phyloP scores from a whole-genome alignment of 495 filamentous ascomycete genomes.

The Trichoderma parareesei region DNA sequence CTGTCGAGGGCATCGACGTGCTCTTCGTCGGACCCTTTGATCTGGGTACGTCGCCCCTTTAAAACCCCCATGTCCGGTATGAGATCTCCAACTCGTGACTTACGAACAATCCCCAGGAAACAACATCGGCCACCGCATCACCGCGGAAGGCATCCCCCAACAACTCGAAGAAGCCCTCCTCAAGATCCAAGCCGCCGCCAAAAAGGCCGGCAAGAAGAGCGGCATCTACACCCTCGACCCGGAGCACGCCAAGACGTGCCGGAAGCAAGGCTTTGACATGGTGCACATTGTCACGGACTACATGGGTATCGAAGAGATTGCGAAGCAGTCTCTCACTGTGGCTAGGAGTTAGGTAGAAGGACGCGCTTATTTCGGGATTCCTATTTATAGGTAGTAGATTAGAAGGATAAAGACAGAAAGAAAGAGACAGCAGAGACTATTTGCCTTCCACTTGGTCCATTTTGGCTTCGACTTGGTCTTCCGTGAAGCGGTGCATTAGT shows the following conservation, averaged over 20 bases:
- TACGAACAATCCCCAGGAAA: constrained; percentile 31
- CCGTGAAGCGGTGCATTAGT: constrained; percentile 76
- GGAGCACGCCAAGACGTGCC: constrained; percentile 53
- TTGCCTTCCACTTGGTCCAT: constrained; percentile 52
- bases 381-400: constrained; percentile 10
- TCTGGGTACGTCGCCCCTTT: constrained; percentile 33
- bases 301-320: constrained; percentile 39
- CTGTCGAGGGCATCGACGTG: constrained; percentile 61
- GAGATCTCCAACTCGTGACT: background rate
- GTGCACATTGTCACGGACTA: constrained; percentile 57
- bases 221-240: constrained; percentile 71
- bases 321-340: constrained; percentile 34
- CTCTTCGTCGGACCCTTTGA: constrained; percentile 76
- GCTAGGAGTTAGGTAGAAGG: constrained; percentile 36
- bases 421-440: too few relatives aligned
- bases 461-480: constrained; percentile 57
- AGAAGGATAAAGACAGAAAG: background rate
- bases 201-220: constrained; percentile 59
- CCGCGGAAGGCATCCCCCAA: constrained; percentile 50
- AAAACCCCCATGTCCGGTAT: too few relatives aligned
- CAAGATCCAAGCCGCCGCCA: constrained; percentile 53
- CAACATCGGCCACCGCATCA: constrained; percentile 65
- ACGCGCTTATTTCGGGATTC: constrained; percentile 27
- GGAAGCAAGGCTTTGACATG: constrained; percentile 70
- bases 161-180: constrained; percentile 62